Conservation (phyloP, 169 alveolate genomes). For the Plasmodium chabaudi region DNA sequence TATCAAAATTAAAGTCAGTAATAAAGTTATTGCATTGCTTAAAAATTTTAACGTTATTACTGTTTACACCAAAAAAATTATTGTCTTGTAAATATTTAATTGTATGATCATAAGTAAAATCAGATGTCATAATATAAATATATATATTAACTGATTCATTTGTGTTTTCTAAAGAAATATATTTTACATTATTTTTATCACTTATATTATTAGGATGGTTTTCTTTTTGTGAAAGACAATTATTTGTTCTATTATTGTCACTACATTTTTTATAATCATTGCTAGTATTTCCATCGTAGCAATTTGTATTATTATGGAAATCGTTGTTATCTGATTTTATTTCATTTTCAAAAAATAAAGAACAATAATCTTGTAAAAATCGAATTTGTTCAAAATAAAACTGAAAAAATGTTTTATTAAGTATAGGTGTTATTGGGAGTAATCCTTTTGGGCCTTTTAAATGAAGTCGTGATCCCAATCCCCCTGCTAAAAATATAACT, state of each 20-base stretch:
- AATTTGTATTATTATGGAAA: neutral
- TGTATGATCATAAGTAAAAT: slow-evolving; percentile 77
- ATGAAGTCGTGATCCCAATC: slow-evolving; percentile 81
- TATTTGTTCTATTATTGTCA: neutral
- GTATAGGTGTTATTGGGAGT: slow-evolving; percentile 78
- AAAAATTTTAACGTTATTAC: slow-evolving; percentile 69
- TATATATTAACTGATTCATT: slow-evolving; percentile 22
- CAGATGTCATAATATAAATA: slow-evolving; percentile 81
- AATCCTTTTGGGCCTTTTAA: slow-evolving; percentile 76
- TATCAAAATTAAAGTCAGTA: slow-evolving; percentile 44
- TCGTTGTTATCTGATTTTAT: neutral
- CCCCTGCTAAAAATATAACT: slow-evolving; percentile 84
- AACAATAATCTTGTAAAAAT: slow-evolving; percentile 45
- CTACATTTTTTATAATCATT: too few relatives aligned
- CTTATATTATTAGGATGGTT: neutral
- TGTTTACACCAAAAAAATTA: slow-evolving; percentile 77
- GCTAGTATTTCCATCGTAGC: too few relatives aligned
- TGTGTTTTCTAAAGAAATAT: neutral
- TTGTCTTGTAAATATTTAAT: slow-evolving; percentile 72
- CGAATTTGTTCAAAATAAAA: slow-evolving; percentile 78
- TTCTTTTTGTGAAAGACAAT: neutral
- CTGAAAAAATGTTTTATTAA: slow-evolving; percentile 81
- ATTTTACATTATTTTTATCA: neutral
- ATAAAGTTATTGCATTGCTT: slow-evolving; percentile 75
- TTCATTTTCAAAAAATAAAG: slow-evolving; percentile 14